Evolutionary conservation across 2,329 filamentous ascomycete species (phyloP).

Genomic region (Neofusicoccum cordaticola): DNA sequence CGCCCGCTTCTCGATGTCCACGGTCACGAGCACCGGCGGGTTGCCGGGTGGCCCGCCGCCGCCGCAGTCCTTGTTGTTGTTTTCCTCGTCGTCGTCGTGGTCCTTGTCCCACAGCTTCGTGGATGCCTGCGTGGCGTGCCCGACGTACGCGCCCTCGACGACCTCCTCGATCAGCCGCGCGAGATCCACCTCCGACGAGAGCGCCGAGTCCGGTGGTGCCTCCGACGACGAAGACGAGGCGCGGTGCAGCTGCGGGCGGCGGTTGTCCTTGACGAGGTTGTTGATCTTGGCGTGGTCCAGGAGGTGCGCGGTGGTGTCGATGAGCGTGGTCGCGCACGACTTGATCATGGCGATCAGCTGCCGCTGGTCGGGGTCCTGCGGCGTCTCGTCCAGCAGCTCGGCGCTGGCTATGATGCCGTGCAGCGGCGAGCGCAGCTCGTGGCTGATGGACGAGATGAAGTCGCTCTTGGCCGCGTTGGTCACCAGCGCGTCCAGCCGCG

Average conservation of each 20-base stretch:
- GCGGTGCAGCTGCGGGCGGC: neutral
- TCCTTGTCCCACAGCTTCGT: neutral
- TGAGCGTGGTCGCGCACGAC: conserved; percentile 48
- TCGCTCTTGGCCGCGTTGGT: conserved; percentile 50
- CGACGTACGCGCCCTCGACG: conserved; percentile 6
- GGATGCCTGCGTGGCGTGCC: neutral
- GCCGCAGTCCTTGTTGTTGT: too few relatives aligned
- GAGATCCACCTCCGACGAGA: neutral
- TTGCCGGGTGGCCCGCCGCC: neutral
- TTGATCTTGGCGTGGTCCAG: conserved; percentile 49
- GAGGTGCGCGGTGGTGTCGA: conserved; percentile 48
- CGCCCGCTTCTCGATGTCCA: conserved; percentile 41
- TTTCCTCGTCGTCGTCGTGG: too few relatives aligned
- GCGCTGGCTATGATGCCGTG: conserved; percentile 41
- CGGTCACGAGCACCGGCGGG: conserved; percentile 30
- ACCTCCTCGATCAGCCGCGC: conserved; percentile 2
- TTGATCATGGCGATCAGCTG: conserved; percentile 49
- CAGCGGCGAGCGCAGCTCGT: conserved; percentile 50
- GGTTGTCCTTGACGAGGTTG: conserved; percentile 27
- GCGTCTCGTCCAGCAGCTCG: conserved; percentile 49
- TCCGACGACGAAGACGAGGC: too few relatives aligned
- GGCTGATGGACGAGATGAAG: conserved; percentile 52
- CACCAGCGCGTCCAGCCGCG: conserved; percentile 28
- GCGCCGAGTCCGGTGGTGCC: too few relatives aligned
- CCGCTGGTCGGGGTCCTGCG: conserved; percentile 38